These are phyloP conservation scores for Fusarium veterinarium DNA, from an alignment of 2,329 filamentous ascomycete genomes.

Conservation along the genomic window DNA sequence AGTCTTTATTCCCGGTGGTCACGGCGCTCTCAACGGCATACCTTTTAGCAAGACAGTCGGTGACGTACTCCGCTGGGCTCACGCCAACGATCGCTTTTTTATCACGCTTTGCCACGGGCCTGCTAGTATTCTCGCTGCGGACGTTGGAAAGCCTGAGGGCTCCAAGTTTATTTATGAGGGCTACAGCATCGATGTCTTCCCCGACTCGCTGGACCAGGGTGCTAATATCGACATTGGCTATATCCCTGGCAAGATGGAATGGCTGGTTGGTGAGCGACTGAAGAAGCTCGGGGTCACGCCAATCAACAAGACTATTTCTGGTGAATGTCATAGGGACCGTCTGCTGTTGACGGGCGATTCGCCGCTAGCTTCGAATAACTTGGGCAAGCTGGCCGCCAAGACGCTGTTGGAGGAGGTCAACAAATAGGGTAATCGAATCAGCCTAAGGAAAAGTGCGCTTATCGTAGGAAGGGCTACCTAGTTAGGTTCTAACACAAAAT, in stretches of 20 bases:
- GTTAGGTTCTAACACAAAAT: no score
- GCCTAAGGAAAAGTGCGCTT: accelerated
- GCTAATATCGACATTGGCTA: not conserved
- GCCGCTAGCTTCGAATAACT: not conserved
- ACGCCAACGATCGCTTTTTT: not conserved
- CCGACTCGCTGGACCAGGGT: not conserved
- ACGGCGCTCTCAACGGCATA: not conserved
- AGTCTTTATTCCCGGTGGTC: not conserved
- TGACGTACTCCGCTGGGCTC: not conserved
- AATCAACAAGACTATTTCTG: not conserved
- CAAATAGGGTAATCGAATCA: accelerated
- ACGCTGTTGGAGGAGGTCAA: not conserved
- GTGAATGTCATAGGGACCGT: not conserved
- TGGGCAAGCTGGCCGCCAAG: not conserved
- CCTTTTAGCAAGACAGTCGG: slow-evolving; percentile 3
- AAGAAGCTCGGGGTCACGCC: not conserved
- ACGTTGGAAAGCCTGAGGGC: not conserved
- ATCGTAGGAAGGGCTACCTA: no score
- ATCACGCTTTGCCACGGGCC: not conserved
- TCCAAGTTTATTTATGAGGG: slow-evolving; percentile 2
- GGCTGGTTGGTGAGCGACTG: not conserved
- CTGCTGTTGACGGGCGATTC: not conserved
- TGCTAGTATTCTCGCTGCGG: not conserved
- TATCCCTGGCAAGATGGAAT: slow-evolving; percentile 9
- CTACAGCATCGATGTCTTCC: not conserved